Conservation (phyloP, 768 basidiomycete species). For the Pleurotus ostreatus region DNA sequence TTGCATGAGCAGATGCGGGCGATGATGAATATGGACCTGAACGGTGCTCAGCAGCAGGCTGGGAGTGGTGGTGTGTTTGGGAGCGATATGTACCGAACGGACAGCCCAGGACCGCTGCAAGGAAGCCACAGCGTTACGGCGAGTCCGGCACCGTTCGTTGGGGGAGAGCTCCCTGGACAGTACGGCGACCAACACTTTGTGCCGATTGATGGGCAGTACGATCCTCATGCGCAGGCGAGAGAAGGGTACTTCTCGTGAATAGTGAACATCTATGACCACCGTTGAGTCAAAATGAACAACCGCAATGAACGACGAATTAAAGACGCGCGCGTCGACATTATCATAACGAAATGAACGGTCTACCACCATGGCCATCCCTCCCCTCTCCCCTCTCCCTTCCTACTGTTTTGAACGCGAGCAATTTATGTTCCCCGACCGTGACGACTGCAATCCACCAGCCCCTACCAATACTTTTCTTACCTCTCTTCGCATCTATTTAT, state of each 20-base stretch:
- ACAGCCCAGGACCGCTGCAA: slow-evolving; percentile 34
- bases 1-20: slow-evolving; percentile 42
- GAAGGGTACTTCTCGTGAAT: neutral
- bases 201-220: slow-evolving; percentile 9
- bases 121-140: slow-evolving; percentile 10
- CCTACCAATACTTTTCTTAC: too few relatives aligned
- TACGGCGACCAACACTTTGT: slow-evolving; percentile 13
- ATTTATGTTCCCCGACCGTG: too few relatives aligned
- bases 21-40: slow-evolving; percentile 34
- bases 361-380: too few relatives aligned
- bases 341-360: too few relatives aligned
- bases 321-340: too few relatives aligned
- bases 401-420: too few relatives aligned
- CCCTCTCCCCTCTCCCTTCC: too few relatives aligned
- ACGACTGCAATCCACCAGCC: too few relatives aligned
- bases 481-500: too few relatives aligned
- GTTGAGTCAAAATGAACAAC: neutral
- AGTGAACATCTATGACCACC: neutral
- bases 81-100: slow-evolving; percentile 33
- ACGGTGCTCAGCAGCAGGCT: slow-evolving; percentile 16
- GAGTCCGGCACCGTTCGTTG: slow-evolving; percentile 14
- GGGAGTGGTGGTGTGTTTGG: slow-evolving; percentile 9
- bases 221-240: neutral
- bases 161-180: slow-evolving; percentile 15
- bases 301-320: too few relatives aligned